phyloP scores from a whole-genome alignment of 1,284 basidiomycete species.

The Apiotrichum mycotoxinovorans region DNA sequence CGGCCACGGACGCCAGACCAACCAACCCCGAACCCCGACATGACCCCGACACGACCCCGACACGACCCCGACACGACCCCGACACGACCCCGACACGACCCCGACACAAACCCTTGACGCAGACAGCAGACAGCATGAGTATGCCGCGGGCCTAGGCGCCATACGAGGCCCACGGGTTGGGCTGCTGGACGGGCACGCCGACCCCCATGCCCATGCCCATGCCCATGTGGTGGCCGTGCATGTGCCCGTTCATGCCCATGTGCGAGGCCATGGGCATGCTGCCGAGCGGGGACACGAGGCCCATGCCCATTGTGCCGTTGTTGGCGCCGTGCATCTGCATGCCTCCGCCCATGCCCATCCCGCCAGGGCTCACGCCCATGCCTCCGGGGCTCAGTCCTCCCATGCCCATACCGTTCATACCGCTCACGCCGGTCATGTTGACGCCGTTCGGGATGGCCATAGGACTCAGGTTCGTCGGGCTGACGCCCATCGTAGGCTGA shows the following conservation, averaged over 20 bases:
- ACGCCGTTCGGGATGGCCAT: background rate
- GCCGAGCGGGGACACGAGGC: too few species aligned
- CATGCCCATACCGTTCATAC: slow-evolving; percentile 6
- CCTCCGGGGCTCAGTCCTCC: slow-evolving; percentile 8
- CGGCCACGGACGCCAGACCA: too few species aligned
- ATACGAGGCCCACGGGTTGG: background rate
- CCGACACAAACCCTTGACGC: too few species aligned
- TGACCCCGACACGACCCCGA: too few species aligned
- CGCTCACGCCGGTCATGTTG: background rate
- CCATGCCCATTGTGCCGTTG: background rate
- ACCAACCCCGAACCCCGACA: too few species aligned
- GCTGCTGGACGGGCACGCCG: slow-evolving; percentile 1
- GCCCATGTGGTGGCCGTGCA: background rate
- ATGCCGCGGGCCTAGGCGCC: background rate
- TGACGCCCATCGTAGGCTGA: background rate
- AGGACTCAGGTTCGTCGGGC: background rate
- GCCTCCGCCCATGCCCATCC: slow-evolving; percentile 1
- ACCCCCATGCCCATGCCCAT: background rate
- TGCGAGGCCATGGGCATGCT: too few species aligned
- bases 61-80: too few species aligned
- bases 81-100: too few species aligned
- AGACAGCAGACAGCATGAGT: too few species aligned
- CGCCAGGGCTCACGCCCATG: background rate
- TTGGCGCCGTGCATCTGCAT: too few species aligned
- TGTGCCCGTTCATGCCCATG: background rate